Conservation (phyloP, 2,329 filamentous ascomycete species). For the Bipolaris oryzae region DNA sequence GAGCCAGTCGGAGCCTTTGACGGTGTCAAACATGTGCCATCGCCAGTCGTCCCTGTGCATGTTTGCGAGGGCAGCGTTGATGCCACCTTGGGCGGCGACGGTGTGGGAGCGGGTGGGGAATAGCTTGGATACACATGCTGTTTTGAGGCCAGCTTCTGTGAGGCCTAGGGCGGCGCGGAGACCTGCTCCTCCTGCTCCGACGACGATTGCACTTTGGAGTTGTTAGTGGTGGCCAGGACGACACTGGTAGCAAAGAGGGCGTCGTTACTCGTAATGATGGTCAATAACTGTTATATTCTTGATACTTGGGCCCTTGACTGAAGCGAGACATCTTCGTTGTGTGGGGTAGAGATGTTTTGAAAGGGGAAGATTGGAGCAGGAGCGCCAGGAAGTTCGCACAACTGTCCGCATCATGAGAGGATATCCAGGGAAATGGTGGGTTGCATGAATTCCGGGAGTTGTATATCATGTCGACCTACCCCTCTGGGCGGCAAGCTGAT, state of each 20-base stretch:
- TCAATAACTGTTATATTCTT: conserved; percentile 39
- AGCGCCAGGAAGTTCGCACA: conserved; percentile 29
- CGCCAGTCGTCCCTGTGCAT: conserved; percentile 64
- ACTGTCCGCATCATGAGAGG: conserved; percentile 32
- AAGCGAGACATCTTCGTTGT: conserved; percentile 24
- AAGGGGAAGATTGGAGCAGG: conserved; percentile 19
- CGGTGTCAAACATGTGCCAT: conserved; percentile 66
- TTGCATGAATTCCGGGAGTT: background rate
- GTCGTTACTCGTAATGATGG: conserved; percentile 44
- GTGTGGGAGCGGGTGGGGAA: conserved; percentile 70
- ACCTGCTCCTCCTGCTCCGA: conserved; percentile 65
- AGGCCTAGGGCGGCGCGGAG: conserved; percentile 68
- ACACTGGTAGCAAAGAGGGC: background rate
- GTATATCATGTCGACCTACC: conserved; percentile 11
- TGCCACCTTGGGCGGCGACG: conserved; percentile 70
- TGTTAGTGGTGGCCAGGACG: conserved; percentile 5
- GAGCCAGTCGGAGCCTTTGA: conserved; percentile 65
- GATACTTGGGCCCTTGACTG: conserved; percentile 22
- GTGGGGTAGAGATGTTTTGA: background rate
- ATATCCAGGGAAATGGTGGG: background rate
- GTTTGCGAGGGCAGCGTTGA: conserved; percentile 64
- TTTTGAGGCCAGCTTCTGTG: conserved; percentile 68
- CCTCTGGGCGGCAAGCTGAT: conserved; percentile 21
- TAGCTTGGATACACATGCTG: conserved; percentile 68
- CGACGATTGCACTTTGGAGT: conserved; percentile 48